Evolutionary conservation across 164 flowering plant genomes (phyloP).

Genomic region (Berberis thunbergii): DNA sequence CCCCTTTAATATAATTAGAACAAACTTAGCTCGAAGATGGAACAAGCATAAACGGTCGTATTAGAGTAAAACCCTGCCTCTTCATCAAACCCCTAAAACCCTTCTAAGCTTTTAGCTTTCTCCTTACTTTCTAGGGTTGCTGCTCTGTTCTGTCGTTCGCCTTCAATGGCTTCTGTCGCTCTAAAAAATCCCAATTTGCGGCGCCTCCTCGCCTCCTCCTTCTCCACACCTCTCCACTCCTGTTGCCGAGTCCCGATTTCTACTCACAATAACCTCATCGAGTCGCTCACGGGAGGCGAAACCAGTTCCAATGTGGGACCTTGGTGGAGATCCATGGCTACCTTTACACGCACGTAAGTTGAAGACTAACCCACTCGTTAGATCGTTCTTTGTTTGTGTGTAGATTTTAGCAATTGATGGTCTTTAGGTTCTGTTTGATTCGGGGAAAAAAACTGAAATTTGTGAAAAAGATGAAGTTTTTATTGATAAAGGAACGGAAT

Average conservation of each 20-base stretch:
- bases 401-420: not conserved
- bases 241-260: slow-evolving; percentile 32
- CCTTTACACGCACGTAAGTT: slow-evolving; percentile 4
- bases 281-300: slow-evolving; percentile 28
- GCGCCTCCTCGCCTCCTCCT: slow-evolving; percentile 14
- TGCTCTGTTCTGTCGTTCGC: not conserved
- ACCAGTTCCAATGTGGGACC: slow-evolving; percentile 9
- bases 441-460: too few relatives aligned
- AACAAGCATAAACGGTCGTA: too few relatives aligned
- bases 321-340: slow-evolving; percentile 37
- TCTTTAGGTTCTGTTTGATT: not conserved
- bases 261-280: slow-evolving; percentile 14
- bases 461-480: too few relatives aligned
- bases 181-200: slow-evolving; percentile 4
- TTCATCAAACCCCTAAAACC: not conserved
- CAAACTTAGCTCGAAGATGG: too few relatives aligned
- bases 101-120: not conserved
- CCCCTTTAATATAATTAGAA: too few relatives aligned
- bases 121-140: not conserved
- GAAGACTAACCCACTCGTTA: not conserved
- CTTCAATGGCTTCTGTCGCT: not conserved
- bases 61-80: too few relatives aligned
- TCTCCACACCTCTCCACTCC: slow-evolving; percentile 8
- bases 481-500: too few relatives aligned
- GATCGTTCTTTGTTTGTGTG: not conserved